Percentiles rank a stretch among this genome's conserved stretches.
These are phyloP conservation scores for Diplocarpon mali DNA, from an alignment of 2,329 filamentous ascomycete genomes.

Conservation along the genomic window DNA sequence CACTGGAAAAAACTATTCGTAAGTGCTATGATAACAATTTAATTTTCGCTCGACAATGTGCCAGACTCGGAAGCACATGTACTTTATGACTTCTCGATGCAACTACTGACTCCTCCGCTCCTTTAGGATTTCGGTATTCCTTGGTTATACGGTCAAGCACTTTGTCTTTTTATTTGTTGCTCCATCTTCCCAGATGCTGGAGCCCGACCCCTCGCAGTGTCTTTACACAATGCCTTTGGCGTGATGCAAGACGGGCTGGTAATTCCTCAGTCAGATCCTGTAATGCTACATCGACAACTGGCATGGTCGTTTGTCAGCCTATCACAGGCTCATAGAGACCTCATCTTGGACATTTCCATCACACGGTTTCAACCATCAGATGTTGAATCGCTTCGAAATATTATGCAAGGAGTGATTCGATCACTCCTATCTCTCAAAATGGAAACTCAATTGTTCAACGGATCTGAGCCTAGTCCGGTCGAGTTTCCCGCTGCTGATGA, in stretches of 20 bases:
- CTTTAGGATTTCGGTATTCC: conserved; percentile 38
- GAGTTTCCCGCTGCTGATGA: not conserved
- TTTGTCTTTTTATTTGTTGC: conserved; percentile 39
- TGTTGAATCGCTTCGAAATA: conserved; percentile 39
- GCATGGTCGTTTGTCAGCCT: conserved; percentile 43
- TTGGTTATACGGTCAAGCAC: conserved; percentile 43
- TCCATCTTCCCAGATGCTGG: conserved; percentile 44
- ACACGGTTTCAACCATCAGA: conserved; percentile 41
- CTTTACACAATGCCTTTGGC: conserved; percentile 36
- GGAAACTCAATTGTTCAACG: conserved; percentile 36
- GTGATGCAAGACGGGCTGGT: conserved; percentile 34
- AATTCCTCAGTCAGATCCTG: conserved; percentile 29
- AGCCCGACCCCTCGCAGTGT: conserved; percentile 38
- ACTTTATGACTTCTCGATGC: too few relatives aligned
- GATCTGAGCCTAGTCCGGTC: conserved; percentile 9
- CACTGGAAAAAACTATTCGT: conserved; percentile 38
- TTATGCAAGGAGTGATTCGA: conserved; percentile 43
- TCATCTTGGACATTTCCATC: conserved; percentile 44
- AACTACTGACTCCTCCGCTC: too few relatives aligned
- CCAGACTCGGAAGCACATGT: too few relatives aligned
- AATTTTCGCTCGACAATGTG: too few relatives aligned
- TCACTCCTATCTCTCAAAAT: conserved; percentile 41
- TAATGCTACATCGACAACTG: conserved; percentile 33
- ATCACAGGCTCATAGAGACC: conserved; percentile 44
- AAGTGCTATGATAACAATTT: too few relatives aligned